phyloP scores from a whole-genome alignment of 2,329 filamentous ascomycete species.

The Fusarium tupiense region DNA sequence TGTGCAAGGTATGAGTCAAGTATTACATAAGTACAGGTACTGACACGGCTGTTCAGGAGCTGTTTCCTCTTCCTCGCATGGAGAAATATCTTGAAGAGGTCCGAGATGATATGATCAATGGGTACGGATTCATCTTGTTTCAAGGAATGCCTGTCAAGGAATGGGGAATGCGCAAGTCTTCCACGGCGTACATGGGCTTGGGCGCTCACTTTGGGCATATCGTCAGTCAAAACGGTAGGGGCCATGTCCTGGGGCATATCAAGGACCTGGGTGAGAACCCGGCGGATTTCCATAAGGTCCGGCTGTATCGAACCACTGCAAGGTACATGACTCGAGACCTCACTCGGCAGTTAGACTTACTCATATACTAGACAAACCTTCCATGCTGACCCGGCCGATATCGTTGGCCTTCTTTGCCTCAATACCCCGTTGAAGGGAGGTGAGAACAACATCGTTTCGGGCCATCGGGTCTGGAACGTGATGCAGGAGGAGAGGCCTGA shows the following conservation, averaged over 20 bases:
- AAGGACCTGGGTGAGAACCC: conserved; percentile 83
- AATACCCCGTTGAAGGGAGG: conserved; percentile 81
- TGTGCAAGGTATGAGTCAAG: conserved; percentile 1
- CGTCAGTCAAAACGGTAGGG: conserved; percentile 82
- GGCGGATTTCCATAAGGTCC: conserved; percentile 81
- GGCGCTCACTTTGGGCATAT: conserved; percentile 87
- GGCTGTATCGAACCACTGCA: conserved; percentile 80
- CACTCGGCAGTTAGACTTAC: background rate
- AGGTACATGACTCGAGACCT: background rate
- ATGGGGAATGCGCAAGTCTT: conserved; percentile 82
- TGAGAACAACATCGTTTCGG: conserved; percentile 81
- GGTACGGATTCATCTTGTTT: conserved; percentile 90
- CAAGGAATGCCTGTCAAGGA: conserved; percentile 79
- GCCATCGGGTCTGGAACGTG: conserved; percentile 83
- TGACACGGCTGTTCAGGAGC: conserved; percentile 30
- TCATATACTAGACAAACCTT: conserved; percentile 58
- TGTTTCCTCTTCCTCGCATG: conserved; percentile 50
- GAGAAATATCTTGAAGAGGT: conserved; percentile 46
- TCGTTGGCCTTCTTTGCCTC: conserved; percentile 85
- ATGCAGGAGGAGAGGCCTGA: conserved; percentile 82
- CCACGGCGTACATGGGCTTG: conserved; percentile 86
- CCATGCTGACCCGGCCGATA: conserved; percentile 82
- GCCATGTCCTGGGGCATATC: conserved; percentile 86
- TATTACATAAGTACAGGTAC: accelerated
- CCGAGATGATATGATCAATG: conserved; percentile 66